These are phyloP conservation scores for Serendipita sp. DNA, from an alignment of 768 basidiomycete species.

Conservation along the genomic window DNA sequence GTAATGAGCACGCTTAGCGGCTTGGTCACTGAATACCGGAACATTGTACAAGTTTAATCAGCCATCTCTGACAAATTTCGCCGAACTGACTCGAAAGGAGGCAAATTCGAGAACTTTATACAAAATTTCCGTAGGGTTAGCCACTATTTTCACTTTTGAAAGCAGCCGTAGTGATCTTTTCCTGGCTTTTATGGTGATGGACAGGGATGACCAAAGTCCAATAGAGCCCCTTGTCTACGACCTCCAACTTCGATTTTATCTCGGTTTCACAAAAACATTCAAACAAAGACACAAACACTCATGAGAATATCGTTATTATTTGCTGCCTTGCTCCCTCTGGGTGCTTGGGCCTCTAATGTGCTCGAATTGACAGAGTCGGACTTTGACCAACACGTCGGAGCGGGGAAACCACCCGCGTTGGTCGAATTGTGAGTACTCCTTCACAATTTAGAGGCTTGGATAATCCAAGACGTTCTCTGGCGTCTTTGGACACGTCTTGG, in stretches of 20 bases:
- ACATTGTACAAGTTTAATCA: too few relatives aligned
- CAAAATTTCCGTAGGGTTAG: too few relatives aligned
- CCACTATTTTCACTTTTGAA: too few relatives aligned
- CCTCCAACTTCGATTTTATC: neutral
- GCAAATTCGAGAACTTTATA: too few relatives aligned
- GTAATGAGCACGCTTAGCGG: neutral
- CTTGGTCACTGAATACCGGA: neutral
- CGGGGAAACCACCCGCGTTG: constrained; percentile 56
- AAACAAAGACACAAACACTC: constrained; percentile 12
- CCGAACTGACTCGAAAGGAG: too few relatives aligned
- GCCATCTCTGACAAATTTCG: too few relatives aligned
- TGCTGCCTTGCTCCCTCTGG: constrained; percentile 36
- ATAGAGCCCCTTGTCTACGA: neutral
- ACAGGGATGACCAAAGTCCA: neutral
- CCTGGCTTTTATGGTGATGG: too few relatives aligned
- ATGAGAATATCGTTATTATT: constrained; percentile 49
- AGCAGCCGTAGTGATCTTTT: too few relatives aligned
- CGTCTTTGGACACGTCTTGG: neutral
- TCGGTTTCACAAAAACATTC: neutral
- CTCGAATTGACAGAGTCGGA: constrained; percentile 57
- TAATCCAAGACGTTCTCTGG: neutral
- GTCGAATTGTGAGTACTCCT: constrained; percentile 68
- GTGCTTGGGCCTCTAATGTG: constrained; percentile 61
- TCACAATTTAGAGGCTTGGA: neutral
- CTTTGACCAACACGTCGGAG: constrained; percentile 60